Evolutionary conservation across 495 filamentous ascomycete species (phyloP), one percentile per base, ranked within the genome.

Genomic region (Penicillium cosmopolitanum): DNA sequence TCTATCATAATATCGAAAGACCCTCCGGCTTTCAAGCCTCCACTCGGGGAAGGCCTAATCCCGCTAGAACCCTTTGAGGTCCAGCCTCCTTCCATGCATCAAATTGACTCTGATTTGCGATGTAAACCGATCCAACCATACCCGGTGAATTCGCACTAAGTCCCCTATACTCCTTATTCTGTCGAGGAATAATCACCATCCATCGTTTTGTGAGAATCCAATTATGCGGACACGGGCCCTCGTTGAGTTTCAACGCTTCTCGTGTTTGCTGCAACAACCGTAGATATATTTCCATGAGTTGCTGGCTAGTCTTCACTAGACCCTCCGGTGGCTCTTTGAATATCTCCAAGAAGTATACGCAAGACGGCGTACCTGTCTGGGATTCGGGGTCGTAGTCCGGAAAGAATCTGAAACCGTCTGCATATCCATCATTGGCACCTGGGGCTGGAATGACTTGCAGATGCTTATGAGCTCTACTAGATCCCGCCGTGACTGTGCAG

Each of bases 391-490:
- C 43, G 51, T 56, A 62, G 43, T 60, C 54, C 1, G 55, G 33
- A 13, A 65, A 64, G 35, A 68, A 63, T 12, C 51, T 56, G 35
- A 66, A 67, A 5, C 56, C 38, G 2, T 51, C 54, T 7, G 42
- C 28, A 38, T 63, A 63, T 36, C 18, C 51, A 1, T 58, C 60
- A 51, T 38, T 21, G 10, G 42, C 15, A 21, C 60, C 58, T 28
- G 63, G 61, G 1, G 58, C 65, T 1, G 74, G 72, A 42, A 80
- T 51, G 18, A 80, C 48, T 31, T 80, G 77, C 57, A 78, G 55
- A 64, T 80, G 77, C 62, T 80, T 80, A 64, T 80, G 77, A 56
- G 72, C 58, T 19, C 77, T 53, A 58, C 76, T 78, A 25, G 73
- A 72, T 18, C 77, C 77, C 40, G 69, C 66, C n/a, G 52, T 47